A percentile compares a stretch with the other conserved stretches of the same genome.
Conservation (phyloP, 2,329 filamentous ascomycete species). For the Drechslerella stenobrocha region DNA sequence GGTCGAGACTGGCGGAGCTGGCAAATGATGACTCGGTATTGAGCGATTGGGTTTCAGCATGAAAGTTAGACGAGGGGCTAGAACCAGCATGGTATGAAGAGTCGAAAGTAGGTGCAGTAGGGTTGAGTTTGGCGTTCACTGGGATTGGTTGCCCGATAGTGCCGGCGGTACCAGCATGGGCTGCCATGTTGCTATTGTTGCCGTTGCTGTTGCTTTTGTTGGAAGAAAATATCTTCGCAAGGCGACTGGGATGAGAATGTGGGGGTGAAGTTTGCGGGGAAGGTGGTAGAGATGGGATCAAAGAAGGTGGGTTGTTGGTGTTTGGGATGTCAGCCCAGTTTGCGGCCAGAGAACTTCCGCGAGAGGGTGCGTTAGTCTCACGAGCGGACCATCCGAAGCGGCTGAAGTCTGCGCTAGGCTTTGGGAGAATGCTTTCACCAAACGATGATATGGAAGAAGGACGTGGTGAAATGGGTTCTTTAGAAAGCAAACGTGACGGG, state of each 20-base stretch:
- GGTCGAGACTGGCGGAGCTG: slow-evolving; percentile 40
- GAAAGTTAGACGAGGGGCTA: slow-evolving; percentile 32
- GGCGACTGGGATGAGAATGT: slow-evolving; percentile 36
- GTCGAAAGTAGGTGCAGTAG: slow-evolving; percentile 78
- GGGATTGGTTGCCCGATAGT: slow-evolving; percentile 58
- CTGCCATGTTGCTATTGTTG: slow-evolving; percentile 52
- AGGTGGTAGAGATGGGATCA: slow-evolving; percentile 45
- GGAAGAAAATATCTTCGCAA: slow-evolving; percentile 36
- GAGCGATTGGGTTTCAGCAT: slow-evolving; percentile 39
- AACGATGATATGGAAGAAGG: slow-evolving; percentile 53
- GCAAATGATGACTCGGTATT: slow-evolving; percentile 46
- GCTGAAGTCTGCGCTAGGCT: slow-evolving; percentile 51
- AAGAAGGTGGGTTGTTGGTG: slow-evolving; percentile 27
- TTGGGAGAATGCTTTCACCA: slow-evolving; percentile 50
- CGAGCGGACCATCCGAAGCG: slow-evolving; percentile 52
- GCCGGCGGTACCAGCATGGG: slow-evolving; percentile 16
- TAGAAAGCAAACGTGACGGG: slow-evolving; percentile 50
- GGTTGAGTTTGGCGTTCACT: slow-evolving; percentile 69
- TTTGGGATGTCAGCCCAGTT: slow-evolving; percentile 51
- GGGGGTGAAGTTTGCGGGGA: slow-evolving; percentile 48
- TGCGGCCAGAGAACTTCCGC: slow-evolving; percentile 47
- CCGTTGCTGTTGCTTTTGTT: slow-evolving; percentile 40
- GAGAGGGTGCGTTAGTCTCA: slow-evolving; percentile 17
- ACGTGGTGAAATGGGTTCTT: slow-evolving; percentile 51
- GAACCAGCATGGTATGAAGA: slow-evolving; percentile 17